These are phyloP conservation scores for Podaxis sp. DNA, from an alignment of 768 basidiomycete genomes.

Conservation along the genomic window DNA sequence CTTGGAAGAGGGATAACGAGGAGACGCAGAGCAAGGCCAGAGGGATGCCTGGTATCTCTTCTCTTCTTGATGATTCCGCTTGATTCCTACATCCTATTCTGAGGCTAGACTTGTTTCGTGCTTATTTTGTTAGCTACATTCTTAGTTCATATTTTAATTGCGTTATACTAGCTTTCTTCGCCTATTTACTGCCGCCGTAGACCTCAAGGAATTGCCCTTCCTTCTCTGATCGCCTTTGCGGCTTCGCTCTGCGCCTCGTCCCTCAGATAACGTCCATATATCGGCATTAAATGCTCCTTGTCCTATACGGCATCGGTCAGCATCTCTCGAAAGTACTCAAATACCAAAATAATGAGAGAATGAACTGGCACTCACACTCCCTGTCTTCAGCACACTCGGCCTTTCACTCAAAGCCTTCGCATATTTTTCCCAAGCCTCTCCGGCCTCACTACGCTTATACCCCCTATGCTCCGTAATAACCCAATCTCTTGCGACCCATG, in stretches of 20 bases:
- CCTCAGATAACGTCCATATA: slow-evolving; percentile 55
- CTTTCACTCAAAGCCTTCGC: slow-evolving; percentile 40
- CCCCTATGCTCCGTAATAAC: slow-evolving; percentile 49
- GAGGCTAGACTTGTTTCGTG: not conserved
- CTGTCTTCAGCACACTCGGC: slow-evolving; percentile 47
- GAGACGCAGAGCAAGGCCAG: not conserved
- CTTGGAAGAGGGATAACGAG: not conserved
- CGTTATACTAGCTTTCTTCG: no score
- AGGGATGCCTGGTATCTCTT: slow-evolving; percentile 1
- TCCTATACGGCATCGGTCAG: slow-evolving; percentile 15
- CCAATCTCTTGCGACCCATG: slow-evolving; percentile 52
- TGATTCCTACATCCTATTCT: not conserved
- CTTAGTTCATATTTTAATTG: no score
- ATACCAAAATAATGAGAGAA: not conserved
- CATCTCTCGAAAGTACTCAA: not conserved
- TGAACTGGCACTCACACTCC: slow-evolving; percentile 30
- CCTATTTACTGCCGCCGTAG: no score
- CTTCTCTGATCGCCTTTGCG: slow-evolving; percentile 50
- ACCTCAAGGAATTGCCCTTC: slow-evolving; percentile 37
- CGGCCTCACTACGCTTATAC: slow-evolving; percentile 42
- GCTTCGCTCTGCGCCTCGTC: slow-evolving; percentile 57
- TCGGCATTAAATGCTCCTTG: slow-evolving; percentile 40
- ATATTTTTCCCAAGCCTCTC: slow-evolving; percentile 46
- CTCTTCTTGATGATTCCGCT: not conserved
- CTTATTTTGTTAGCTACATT: not conserved